phyloP scores from a whole-genome alignment of 306 rosid species.

The Sicyos baderoa region DNA sequence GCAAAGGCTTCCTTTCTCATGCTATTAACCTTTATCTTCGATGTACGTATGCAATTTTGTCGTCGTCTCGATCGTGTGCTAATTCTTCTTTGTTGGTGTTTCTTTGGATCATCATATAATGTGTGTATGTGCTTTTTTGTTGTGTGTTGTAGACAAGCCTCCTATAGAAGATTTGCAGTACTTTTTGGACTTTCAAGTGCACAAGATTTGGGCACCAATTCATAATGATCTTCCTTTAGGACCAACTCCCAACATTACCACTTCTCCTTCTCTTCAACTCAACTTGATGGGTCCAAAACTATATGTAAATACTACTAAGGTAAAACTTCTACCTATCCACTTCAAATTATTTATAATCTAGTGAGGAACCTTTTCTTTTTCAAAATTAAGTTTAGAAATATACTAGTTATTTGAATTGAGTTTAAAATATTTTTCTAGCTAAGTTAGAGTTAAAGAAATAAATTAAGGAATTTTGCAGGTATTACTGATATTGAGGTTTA shows the following conservation, averaged over 20 bases:
- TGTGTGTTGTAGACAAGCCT: constrained; percentile 52
- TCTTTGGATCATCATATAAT: background rate
- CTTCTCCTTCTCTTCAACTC: constrained; percentile 57
- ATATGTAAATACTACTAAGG: constrained; percentile 53
- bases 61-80: background rate
- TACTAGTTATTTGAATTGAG: too few relatives aligned
- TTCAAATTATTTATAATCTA: too few relatives aligned
- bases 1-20: constrained; percentile 76
- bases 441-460: background rate
- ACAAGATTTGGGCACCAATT: constrained; percentile 80
- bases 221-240: constrained; percentile 70
- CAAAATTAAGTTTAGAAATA: too few relatives aligned
- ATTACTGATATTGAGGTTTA: background rate
- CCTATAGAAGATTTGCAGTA: constrained; percentile 62
- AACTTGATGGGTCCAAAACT: constrained; percentile 78
- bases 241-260: constrained; percentile 47
- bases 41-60: constrained; percentile 38
- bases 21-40: constrained; percentile 91
- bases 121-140: background rate
- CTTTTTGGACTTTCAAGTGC: constrained; percentile 80
- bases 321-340: constrained; percentile 20
- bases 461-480: too few relatives aligned
- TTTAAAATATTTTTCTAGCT: background rate
- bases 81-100: background rate
- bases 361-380: too few relatives aligned